phyloP scores from a whole-genome alignment of 2,329 filamentous ascomycete species.

The Neopestalotiopsis clavispora region DNA sequence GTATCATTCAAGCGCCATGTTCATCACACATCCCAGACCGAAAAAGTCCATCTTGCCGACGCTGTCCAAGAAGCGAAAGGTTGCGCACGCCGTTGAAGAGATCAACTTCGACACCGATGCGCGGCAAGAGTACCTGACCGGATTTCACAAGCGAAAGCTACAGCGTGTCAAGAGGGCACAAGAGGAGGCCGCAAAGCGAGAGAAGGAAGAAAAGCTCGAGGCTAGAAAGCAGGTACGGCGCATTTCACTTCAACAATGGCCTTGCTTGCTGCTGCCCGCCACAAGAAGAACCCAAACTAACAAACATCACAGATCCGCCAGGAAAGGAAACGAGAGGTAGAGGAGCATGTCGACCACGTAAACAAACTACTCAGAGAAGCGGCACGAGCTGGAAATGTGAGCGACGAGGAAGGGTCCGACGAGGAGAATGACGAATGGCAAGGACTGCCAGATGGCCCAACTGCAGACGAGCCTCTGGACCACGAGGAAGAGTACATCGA shows the following conservation, averaged over 20 bases:
- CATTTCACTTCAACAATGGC: not conserved
- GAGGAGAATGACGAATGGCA: constrained; percentile 60
- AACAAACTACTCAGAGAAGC: constrained; percentile 71
- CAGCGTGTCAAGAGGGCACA: constrained; percentile 85
- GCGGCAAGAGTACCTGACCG: constrained; percentile 86
- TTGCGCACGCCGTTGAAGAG: constrained; percentile 68
- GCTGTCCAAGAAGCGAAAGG: constrained; percentile 70
- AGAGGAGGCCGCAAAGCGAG: constrained; percentile 77
- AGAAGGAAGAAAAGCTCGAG: constrained; percentile 75
- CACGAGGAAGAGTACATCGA: constrained; percentile 95
- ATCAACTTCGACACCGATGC: constrained; percentile 83
- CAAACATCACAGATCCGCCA: constrained; percentile 70
- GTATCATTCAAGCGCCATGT: constrained; percentile 38
- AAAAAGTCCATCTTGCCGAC: constrained; percentile 64
- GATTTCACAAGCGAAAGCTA: constrained; percentile 95
- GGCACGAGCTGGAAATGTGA: constrained; percentile 49
- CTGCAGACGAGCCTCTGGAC: constrained; percentile 59
- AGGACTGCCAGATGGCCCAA: constrained; percentile 62
- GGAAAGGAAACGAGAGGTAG: constrained; percentile 79
- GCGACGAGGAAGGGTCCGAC: constrained; percentile 25
- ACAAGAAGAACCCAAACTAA: not conserved
- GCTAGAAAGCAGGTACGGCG: constrained; percentile 74
- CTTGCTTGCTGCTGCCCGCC: not conserved
- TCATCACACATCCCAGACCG: constrained; percentile 58
- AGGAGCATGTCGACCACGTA: constrained; percentile 80